These are phyloP conservation scores for Leishmania aethiopica DNA, from an alignment of 208 protist genomes.

Conservation along the genomic window DNA sequence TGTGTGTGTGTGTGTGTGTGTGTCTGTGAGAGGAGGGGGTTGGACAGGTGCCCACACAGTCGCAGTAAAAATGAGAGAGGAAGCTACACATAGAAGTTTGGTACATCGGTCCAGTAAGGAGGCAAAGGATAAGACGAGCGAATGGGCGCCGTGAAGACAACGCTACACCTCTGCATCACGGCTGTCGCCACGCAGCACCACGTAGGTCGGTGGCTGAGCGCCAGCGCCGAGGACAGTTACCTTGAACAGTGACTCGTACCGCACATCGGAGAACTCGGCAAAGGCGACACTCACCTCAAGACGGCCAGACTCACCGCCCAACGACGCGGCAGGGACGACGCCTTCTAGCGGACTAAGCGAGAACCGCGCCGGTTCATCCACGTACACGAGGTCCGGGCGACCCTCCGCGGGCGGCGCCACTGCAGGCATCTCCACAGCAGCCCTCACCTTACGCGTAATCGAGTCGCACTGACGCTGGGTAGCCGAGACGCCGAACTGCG, in stretches of 20 bases:
- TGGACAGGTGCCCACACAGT: background rate
- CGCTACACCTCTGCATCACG: constrained; percentile 79
- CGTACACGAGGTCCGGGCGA: constrained; percentile 26
- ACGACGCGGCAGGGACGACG: constrained; percentile 63
- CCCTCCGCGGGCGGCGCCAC: constrained; percentile 27
- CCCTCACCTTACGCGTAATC: constrained; percentile 42
- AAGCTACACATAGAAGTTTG: background rate
- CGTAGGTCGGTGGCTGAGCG: constrained; percentile 32
- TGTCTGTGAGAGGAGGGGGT: background rate
- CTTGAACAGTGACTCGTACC: constrained; percentile 69
- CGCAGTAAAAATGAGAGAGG: background rate
- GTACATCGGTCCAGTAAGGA: constrained; percentile 2
- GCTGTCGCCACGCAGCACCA: constrained; percentile 76
- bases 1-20: background rate
- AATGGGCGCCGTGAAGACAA: background rate
- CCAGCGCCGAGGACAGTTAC: constrained; percentile 53
- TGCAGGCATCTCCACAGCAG: constrained; percentile 51
- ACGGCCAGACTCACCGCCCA: constrained; percentile 66
- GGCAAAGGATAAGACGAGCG: background rate
- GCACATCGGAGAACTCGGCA: constrained; percentile 63
- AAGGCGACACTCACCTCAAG: constrained; percentile 56
- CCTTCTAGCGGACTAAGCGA: constrained; percentile 45
- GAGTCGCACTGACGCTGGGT: constrained; percentile 12
- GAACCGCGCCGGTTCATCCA: constrained; percentile 51
- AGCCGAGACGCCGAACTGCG: constrained; percentile 18